These are phyloP conservation scores for Xerocomellus dryophilus DNA, from an alignment of 768 basidiomycete species.

Conservation along the genomic window DNA sequence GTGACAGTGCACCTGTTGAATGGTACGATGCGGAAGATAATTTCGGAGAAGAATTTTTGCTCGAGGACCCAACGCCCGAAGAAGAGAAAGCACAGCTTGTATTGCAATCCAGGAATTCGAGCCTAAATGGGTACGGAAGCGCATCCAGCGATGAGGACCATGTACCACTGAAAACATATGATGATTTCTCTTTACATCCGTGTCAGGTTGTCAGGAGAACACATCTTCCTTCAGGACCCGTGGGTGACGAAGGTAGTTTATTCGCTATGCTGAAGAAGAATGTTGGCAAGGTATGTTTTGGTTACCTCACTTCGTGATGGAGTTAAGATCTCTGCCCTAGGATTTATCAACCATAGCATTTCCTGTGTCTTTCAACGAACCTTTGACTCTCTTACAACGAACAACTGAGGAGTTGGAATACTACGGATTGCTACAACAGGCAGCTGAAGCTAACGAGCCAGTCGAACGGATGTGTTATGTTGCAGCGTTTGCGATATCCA, in stretches of 20 bases:
- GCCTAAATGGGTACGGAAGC: conserved; percentile 37
- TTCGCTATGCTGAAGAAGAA: conserved; percentile 85
- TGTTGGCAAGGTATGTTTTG: conserved; percentile 67
- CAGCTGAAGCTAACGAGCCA: conserved; percentile 54
- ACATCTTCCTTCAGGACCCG: conserved; percentile 54
- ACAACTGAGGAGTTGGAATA: conserved; percentile 86
- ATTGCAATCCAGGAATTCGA: conserved; percentile 42
- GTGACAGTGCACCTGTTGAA: conserved; percentile 49
- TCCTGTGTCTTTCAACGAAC: conserved; percentile 91
- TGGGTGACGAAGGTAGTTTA: conserved; percentile 77
- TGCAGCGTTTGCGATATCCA: conserved; percentile 82
- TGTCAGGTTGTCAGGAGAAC: conserved; percentile 48
- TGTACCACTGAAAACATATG: background rate
- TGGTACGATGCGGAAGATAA: conserved; percentile 76
- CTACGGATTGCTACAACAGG: conserved; percentile 62
- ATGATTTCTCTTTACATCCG: conserved; percentile 6
- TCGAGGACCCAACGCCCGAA: conserved; percentile 44
- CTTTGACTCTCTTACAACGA: conserved; percentile 77
- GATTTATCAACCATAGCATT: conserved; percentile 80
- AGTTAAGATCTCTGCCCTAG: conserved; percentile 35
- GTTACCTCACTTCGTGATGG: background rate
- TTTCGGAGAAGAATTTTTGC: conserved; percentile 54
- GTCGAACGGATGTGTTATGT: conserved; percentile 70
- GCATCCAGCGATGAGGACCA: conserved; percentile 46
- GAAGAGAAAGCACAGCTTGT: conserved; percentile 41